Percentiles rank a stretch among this genome's conserved stretches.
phyloP scores from a whole-genome alignment of 257 asterid genomes.

The Solanum arcanum region DNA sequence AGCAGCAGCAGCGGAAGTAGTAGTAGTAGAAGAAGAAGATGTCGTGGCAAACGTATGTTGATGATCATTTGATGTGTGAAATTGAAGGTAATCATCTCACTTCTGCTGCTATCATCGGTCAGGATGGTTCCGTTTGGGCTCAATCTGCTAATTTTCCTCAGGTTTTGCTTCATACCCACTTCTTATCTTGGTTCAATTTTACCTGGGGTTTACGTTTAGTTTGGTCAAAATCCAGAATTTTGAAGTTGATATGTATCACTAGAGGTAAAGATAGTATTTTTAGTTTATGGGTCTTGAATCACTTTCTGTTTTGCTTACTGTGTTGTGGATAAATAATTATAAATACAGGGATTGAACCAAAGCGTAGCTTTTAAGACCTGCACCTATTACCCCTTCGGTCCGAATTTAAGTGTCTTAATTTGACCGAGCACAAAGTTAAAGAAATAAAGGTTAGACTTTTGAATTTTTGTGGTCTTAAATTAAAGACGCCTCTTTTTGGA shows the following conservation, averaged over 20 bases:
- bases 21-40: background rate
- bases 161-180: conserved; percentile 1
- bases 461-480: background rate
- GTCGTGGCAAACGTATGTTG: conserved; percentile 26
- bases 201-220: background rate
- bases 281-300: background rate
- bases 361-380: background rate
- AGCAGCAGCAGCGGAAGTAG: background rate
- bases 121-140: conserved; percentile 24
- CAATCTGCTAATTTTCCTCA: conserved; percentile 18
- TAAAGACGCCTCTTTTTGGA: background rate
- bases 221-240: background rate
- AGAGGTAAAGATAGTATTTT: background rate
- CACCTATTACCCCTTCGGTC: background rate
- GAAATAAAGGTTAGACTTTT: background rate
- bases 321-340: background rate
- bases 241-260: background rate
- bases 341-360: background rate
- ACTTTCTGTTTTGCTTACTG: background rate
- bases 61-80: conserved; percentile 25
- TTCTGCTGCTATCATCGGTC: conserved; percentile 21
- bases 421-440: background rate
- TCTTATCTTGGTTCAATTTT: background rate
- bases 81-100: conserved; percentile 18
- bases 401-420: background rate